Percentiles rank a stretch among this genome's conserved stretches.
These are phyloP conservation scores for Moricandia arvensis DNA, from an alignment of 345 rosid genomes.

Conservation along the genomic window DNA sequence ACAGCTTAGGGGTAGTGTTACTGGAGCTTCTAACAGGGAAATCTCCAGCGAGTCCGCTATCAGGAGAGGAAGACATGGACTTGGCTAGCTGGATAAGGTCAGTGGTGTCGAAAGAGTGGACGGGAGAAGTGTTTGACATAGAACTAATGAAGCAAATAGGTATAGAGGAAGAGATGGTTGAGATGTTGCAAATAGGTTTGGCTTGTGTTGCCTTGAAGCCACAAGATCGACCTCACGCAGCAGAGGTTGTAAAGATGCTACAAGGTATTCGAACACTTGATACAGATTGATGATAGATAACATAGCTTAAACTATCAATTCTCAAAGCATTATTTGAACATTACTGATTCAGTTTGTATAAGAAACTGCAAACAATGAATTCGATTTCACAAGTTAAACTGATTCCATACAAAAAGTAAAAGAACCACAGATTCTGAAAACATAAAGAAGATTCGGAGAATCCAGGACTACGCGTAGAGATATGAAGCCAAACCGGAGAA, in stretches of 20 bases:
- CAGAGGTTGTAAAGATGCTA: conserved; percentile 50
- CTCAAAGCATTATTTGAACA: not conserved
- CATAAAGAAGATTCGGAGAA: conserved; percentile 37
- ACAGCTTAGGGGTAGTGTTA: conserved; percentile 77
- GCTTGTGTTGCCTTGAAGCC: conserved; percentile 62
- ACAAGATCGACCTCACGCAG: conserved; percentile 56
- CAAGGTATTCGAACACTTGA: conserved; percentile 52
- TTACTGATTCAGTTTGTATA: not conserved
- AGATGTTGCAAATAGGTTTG: conserved; percentile 69
- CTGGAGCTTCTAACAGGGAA: conserved; percentile 75
- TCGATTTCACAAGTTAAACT: conserved; percentile 23
- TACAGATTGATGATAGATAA: conserved; percentile 39
- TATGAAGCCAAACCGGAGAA: conserved; percentile 13
- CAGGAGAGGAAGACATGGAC: conserved; percentile 50
- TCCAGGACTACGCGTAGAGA: conserved; percentile 24
- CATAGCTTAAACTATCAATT: not conserved
- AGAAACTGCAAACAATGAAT: not conserved
- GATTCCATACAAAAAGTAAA: conserved; percentile 5
- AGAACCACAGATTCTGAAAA: not conserved
- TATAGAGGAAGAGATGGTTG: conserved; percentile 75
- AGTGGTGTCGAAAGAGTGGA: conserved; percentile 77
- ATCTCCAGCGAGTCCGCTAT: conserved; percentile 52
- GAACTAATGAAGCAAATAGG: conserved; percentile 55
- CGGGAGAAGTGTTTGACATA: conserved; percentile 74
- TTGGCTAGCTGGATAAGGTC: conserved; percentile 77